phyloP scores from a whole-genome alignment of 2,329 filamentous ascomycete genomes.

The Penicillium glabrum region DNA sequence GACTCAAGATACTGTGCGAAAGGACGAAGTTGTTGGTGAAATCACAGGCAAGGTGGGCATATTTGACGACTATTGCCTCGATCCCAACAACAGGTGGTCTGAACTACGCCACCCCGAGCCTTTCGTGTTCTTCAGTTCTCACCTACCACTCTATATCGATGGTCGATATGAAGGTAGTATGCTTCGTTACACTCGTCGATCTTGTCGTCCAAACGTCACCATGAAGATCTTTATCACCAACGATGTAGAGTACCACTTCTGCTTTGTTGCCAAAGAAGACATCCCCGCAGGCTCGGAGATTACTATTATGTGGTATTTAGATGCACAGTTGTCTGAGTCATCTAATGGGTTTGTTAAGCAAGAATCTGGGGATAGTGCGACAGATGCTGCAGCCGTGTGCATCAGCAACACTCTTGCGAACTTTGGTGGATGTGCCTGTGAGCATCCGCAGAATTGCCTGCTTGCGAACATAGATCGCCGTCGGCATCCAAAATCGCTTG shows the following conservation, averaged over 20 bases:
- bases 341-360: slow-evolving; percentile 43
- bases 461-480: slow-evolving; percentile 47
- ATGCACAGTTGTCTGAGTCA: slow-evolving; percentile 39
- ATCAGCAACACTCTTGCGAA: slow-evolving; percentile 50
- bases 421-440: slow-evolving; percentile 52
- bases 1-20: slow-evolving; percentile 52
- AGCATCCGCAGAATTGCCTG: slow-evolving; percentile 37
- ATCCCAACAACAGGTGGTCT: slow-evolving; percentile 66
- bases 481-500: slow-evolving; percentile 32
- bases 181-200: slow-evolving; percentile 86
- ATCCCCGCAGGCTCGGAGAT: slow-evolving; percentile 60
- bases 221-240: slow-evolving; percentile 83
- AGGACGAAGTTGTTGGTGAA: slow-evolving; percentile 63
- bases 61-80: slow-evolving; percentile 69
- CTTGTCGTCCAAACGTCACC: slow-evolving; percentile 85
- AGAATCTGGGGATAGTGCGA: slow-evolving; percentile 39
- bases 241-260: slow-evolving; percentile 82
- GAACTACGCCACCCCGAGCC: slow-evolving; percentile 62
- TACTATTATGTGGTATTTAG: slow-evolving; percentile 51
- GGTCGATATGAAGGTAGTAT: slow-evolving; percentile 82
- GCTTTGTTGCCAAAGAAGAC: slow-evolving; percentile 78
- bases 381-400: slow-evolving; percentile 44
- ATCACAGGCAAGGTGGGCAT: slow-evolving; percentile 76
- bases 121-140: slow-evolving; percentile 84
- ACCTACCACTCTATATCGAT: slow-evolving; percentile 89